phyloP scores from a whole-genome alignment of 495 filamentous ascomycete species.

The Aspergillus cristatus region DNA sequence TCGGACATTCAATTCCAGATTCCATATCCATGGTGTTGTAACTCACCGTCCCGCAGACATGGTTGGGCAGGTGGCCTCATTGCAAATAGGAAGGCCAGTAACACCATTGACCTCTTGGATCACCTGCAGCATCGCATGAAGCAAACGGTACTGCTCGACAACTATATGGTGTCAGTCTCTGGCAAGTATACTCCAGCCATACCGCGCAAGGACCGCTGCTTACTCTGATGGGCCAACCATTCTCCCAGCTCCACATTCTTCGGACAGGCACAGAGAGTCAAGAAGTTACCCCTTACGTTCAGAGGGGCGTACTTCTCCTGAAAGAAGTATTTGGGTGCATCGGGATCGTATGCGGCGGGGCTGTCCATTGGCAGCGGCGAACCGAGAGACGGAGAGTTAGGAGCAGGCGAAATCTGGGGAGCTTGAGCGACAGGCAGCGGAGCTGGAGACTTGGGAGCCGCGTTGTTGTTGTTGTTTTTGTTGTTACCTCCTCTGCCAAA shows the following conservation, averaged over 20 bases:
- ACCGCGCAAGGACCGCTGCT: constrained; percentile 12
- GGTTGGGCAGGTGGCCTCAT: constrained; percentile 68
- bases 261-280: constrained; percentile 84
- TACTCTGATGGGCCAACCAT: constrained; percentile 92
- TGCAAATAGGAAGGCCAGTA: constrained; percentile 67
- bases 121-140: constrained; percentile 74
- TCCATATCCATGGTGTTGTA: constrained; percentile 3
- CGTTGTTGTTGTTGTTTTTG: constrained; percentile 37
- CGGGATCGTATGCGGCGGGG: constrained; percentile 40
- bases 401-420: constrained; percentile 35
- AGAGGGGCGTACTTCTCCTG: constrained; percentile 72
- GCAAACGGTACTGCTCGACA: constrained; percentile 81
- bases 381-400: constrained; percentile 49
- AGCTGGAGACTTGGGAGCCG: constrained; percentile 37
- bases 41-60: constrained; percentile 90
- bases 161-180: constrained; percentile 40
- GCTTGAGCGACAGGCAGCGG: constrained; percentile 43
- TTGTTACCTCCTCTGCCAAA: constrained; percentile 45
- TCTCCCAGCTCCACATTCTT: constrained; percentile 84
- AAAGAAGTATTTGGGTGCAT: constrained; percentile 59
- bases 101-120: constrained; percentile 70
- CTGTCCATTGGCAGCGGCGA: constrained; percentile 44
- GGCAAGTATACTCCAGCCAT: neutral
- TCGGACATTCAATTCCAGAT: neutral
- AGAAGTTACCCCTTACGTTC: constrained; percentile 92